These are phyloP conservation scores for Boletus sp. DNA, from an alignment of 768 basidiomycete genomes.

Conservation along the genomic window DNA sequence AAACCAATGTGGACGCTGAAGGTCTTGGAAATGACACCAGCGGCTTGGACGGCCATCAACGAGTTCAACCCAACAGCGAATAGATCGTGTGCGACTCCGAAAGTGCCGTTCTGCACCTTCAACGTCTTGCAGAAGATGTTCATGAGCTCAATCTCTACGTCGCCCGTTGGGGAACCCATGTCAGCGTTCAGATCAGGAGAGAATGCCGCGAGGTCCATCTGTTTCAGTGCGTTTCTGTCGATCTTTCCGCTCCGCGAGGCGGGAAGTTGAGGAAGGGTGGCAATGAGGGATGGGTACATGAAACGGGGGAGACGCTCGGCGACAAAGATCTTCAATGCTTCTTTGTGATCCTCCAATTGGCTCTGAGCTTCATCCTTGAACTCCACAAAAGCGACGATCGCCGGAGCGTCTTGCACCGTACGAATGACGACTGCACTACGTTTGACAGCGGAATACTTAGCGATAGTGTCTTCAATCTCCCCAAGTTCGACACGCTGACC, in stretches of 20 bases:
- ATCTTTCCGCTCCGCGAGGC: slow-evolving; percentile 29
- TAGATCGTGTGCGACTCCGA: slow-evolving; percentile 29
- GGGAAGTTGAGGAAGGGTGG: slow-evolving; percentile 23
- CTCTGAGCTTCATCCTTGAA: slow-evolving; percentile 12
- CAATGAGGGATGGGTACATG: slow-evolving; percentile 32
- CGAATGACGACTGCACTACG: slow-evolving; percentile 28
- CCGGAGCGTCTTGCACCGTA: slow-evolving; percentile 27
- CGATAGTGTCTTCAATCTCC: slow-evolving; percentile 33
- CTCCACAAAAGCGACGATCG: slow-evolving; percentile 32
- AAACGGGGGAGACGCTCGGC: slow-evolving; percentile 32
- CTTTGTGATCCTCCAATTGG: slow-evolving; percentile 19
- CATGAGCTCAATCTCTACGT: slow-evolving; percentile 28
- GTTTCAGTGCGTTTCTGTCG: slow-evolving; percentile 27
- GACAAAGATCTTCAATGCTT: slow-evolving; percentile 25
- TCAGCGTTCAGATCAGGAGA: slow-evolving; percentile 20
- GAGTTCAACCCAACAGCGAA: slow-evolving; percentile 32
- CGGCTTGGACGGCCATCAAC: slow-evolving; percentile 33
- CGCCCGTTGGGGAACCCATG: slow-evolving; percentile 25
- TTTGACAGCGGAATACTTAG: slow-evolving; percentile 21
- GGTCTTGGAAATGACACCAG: slow-evolving; percentile 29
- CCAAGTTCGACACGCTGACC: slow-evolving; percentile 35
- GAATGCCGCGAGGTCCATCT: slow-evolving; percentile 26
- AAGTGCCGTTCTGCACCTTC: slow-evolving; percentile 20
- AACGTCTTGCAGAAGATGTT: slow-evolving; percentile 24
- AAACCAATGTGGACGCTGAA: slow-evolving; percentile 30